Percentiles rank a stretch among this genome's conserved stretches.
phyloP scores from a whole-genome alignment of 805 yeast species.

The Torulaspora indica region DNA sequence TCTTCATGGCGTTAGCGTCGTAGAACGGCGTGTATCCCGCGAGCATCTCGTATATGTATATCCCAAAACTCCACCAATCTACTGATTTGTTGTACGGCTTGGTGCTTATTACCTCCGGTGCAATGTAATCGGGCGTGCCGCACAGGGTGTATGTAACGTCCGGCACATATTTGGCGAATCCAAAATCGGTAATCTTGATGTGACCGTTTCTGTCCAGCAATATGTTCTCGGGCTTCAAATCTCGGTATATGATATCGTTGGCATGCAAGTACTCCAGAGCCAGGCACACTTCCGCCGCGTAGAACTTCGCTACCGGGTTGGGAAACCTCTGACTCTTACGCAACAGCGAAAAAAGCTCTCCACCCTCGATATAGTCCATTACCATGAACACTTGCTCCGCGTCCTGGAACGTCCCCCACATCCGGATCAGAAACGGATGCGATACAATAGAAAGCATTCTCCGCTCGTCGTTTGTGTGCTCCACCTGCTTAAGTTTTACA shows the following conservation, averaged over 20 bases:
- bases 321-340: conserved; percentile 90
- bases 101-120: conserved; percentile 91
- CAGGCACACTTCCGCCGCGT: conserved; percentile 83
- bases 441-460: conserved; percentile 80
- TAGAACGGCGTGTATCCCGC: conserved; percentile 94
- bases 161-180: conserved; percentile 88
- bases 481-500: conserved; percentile 89
- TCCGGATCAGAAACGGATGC: conserved; percentile 84
- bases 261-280: conserved; percentile 86
- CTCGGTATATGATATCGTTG: conserved; percentile 84
- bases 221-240: conserved; percentile 89
- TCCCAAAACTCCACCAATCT: conserved; percentile 98
- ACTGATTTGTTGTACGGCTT: conserved; percentile 93
- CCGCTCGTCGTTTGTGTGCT: conserved; percentile 93
- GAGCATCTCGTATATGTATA: conserved; percentile 87
- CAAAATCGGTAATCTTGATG: conserved; percentile 87
- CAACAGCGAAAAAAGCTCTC: conserved; percentile 80
- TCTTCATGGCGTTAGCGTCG: conserved; percentile 88
- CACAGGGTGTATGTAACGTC: conserved; percentile 92
- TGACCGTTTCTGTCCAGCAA: conserved; percentile 85
- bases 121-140: conserved; percentile 95
- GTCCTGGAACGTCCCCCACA: conserved; percentile 98
- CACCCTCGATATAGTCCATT: conserved; percentile 96
- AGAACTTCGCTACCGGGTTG: conserved; percentile 92
- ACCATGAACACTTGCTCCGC: conserved; percentile 80